phyloP scores from a whole-genome alignment of 1,139 yeast genomes.

The Saccharomyces uvarum region DNA sequence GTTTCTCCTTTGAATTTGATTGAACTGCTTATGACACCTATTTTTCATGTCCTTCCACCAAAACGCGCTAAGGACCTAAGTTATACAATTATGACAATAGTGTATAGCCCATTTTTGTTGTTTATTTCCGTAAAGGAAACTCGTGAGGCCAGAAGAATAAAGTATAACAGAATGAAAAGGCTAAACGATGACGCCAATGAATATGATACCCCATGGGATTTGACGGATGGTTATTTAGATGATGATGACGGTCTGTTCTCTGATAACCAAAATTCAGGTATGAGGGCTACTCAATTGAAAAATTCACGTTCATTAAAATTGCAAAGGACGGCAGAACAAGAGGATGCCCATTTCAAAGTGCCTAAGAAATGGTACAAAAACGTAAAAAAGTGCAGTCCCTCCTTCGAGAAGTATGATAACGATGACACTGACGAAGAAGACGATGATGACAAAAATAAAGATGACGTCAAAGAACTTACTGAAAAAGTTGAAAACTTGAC shows the following conservation, averaged over 20 bases:
- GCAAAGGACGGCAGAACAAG: slow-evolving; percentile 58
- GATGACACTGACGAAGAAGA: not conserved
- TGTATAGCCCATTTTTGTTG: slow-evolving; percentile 61
- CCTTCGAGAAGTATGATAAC: not conserved
- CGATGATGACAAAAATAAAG: not conserved
- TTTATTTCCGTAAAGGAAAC: slow-evolving; percentile 60
- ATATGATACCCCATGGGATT: slow-evolving; percentile 70
- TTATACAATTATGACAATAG: slow-evolving; percentile 49
- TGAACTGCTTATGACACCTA: slow-evolving; percentile 47
- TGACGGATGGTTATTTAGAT: slow-evolving; percentile 63
- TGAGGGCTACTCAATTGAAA: slow-evolving; percentile 38
- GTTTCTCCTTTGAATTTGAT: slow-evolving; percentile 80
- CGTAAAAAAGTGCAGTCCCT: slow-evolving; percentile 32
- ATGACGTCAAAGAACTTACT: not conserved
- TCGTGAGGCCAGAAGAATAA: slow-evolving; percentile 57
- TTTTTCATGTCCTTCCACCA: slow-evolving; percentile 15
- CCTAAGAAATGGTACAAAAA: slow-evolving; percentile 44
- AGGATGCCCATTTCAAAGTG: slow-evolving; percentile 61
- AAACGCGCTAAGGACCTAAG: slow-evolving; percentile 34
- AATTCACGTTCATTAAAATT: slow-evolving; percentile 38
- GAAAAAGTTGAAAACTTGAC: not conserved
- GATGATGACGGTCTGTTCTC: slow-evolving; percentile 33
- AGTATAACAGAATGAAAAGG: slow-evolving; percentile 60
- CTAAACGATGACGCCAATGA: slow-evolving; percentile 77
- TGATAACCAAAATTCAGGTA: slow-evolving; percentile 24